A percentile compares a stretch with the other conserved stretches of the same genome.
phyloP scores from a whole-genome alignment of 2,329 filamentous ascomycete species.

The Fusarium udum region DNA sequence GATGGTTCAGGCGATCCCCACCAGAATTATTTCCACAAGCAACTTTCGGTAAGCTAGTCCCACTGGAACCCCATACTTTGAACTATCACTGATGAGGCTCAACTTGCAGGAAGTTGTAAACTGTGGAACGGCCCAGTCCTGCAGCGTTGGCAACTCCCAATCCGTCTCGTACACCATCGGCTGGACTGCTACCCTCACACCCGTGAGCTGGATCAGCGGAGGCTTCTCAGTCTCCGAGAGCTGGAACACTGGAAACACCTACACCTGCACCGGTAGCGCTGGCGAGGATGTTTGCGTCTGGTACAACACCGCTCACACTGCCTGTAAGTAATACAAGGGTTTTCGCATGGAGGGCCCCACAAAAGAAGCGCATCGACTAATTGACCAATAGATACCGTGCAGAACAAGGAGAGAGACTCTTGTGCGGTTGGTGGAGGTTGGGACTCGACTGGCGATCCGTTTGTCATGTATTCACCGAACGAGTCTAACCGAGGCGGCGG shows the following conservation, averaged over 20 bases:
- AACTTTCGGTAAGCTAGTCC: background rate
- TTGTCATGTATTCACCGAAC: background rate
- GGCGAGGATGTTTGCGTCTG: background rate
- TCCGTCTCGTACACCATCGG: background rate
- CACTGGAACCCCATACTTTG: background rate
- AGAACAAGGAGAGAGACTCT: background rate
- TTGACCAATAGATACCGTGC: background rate
- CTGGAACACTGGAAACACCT: background rate
- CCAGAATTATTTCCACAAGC: conserved; percentile 6
- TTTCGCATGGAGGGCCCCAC: background rate
- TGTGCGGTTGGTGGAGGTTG: background rate
- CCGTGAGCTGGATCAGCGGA: background rate
- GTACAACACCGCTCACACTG: background rate
- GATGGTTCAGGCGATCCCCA: background rate
- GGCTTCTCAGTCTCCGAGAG: background rate
- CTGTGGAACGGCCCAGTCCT: background rate
- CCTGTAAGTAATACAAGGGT: background rate
- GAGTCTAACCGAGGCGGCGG: background rate
- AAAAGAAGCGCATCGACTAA: background rate
- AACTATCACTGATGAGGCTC: background rate
- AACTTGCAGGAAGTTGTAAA: background rate
- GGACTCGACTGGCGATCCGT: background rate
- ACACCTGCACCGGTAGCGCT: background rate
- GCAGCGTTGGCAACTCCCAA: background rate
- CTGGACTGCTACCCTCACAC: background rate